A percentile compares a stretch with the other conserved stretches of the same genome.
These are phyloP conservation scores for Wickerhamiella infanticola DNA, from an alignment of 1,139 yeast species.

Conservation along the genomic window DNA sequence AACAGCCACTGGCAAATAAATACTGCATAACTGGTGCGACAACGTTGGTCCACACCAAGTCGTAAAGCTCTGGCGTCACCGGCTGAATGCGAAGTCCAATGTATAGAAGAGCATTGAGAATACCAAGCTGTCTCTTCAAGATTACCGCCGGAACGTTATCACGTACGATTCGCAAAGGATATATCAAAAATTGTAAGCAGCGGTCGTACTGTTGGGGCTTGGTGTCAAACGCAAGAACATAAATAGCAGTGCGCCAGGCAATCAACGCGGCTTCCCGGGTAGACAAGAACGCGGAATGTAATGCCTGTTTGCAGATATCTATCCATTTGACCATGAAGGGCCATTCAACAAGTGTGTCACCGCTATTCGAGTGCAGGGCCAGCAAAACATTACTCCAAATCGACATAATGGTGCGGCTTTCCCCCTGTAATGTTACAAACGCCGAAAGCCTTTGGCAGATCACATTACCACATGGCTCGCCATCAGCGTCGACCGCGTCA, in stretches of 20 bases:
- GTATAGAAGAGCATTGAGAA: background rate
- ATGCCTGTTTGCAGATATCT: conserved; percentile 5
- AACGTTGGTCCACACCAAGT: conserved; percentile 1
- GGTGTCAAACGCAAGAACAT: conserved; percentile 6
- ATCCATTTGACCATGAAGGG: conserved; percentile 4
- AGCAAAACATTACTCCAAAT: conserved; percentile 6
- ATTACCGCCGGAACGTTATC: background rate
- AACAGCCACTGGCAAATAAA: background rate
- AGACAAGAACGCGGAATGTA: conserved; percentile 2
- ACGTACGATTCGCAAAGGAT: conserved; percentile 4
- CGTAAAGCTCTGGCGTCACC: conserved; percentile 1
- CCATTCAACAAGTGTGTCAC: conserved; percentile 5
- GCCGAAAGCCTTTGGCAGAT: background rate
- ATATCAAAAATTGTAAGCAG: conserved; percentile 2
- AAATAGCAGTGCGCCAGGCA: conserved; percentile 7
- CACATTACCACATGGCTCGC: background rate
- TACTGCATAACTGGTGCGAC: conserved; percentile 1
- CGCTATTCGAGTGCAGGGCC: background rate
- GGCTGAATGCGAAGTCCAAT: background rate
- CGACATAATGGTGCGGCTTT: conserved; percentile 3
- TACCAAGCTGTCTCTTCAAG: background rate
- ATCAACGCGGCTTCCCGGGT: conserved; percentile 4
- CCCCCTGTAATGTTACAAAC: conserved; percentile 3
- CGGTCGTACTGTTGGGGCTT: conserved; percentile 1
- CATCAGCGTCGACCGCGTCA: background rate